Evolutionary conservation across 75 land plant species (phyloP).

Genomic region (Gnetum montanum): DNA sequence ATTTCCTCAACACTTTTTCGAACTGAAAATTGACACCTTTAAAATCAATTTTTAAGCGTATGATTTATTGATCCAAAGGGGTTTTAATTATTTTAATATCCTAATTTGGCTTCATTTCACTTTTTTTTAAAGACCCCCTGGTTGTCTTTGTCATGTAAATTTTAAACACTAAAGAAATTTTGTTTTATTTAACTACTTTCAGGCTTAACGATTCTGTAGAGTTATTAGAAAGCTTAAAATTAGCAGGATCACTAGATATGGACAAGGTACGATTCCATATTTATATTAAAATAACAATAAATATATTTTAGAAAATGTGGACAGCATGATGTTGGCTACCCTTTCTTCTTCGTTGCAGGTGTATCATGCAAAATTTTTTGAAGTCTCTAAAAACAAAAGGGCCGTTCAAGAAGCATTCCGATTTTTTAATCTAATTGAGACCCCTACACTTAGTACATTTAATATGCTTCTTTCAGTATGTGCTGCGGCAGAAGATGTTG

Average conservation of each 20-base stretch:
- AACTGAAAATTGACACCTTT: too few species aligned
- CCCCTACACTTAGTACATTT: constrained; percentile 67
- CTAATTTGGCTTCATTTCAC: constrained; percentile 1
- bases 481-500: constrained; percentile 65
- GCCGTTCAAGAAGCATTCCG: constrained; percentile 83
- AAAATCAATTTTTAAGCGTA: too few species aligned
- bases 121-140: neutral
- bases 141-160: neutral
- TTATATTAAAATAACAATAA: neutral
- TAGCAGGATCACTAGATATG: constrained; percentile 55
- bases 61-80: neutral
- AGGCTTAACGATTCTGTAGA: constrained; percentile 72
- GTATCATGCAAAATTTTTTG: constrained; percentile 60
- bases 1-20: too few species aligned
- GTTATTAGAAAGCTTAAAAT: constrained; percentile 64
- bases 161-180: neutral
- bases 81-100: neutral
- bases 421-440: constrained; percentile 50
- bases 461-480: constrained; percentile 94
- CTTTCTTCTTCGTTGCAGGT: constrained; percentile 37
- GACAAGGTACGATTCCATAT: constrained; percentile 42
- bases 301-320: neutral
- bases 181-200: constrained; percentile 5
- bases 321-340: constrained; percentile 2
- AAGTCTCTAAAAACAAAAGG: constrained; percentile 53